phyloP scores from a whole-genome alignment of 345 rosid species.

The Rhodomyrtus tomentosa region DNA sequence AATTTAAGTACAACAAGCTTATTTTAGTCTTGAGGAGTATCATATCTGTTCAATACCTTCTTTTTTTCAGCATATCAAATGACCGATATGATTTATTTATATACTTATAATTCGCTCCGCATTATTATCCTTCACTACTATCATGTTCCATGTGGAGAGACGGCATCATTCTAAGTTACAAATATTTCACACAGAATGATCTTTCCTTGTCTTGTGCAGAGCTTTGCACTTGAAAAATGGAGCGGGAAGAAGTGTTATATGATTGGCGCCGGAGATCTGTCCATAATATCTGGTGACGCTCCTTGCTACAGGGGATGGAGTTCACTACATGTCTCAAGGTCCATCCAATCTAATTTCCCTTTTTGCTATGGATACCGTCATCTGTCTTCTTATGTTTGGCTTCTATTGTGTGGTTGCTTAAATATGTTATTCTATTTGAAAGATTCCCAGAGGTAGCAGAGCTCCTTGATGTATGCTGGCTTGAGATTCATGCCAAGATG shows the following conservation, averaged over 20 bases:
- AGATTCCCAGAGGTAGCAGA: constrained; percentile 35
- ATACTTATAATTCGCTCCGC: too few species aligned
- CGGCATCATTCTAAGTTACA: too few species aligned
- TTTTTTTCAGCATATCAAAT: too few species aligned
- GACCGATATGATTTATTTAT: too few species aligned
- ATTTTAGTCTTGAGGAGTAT: neutral
- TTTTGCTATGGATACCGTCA: neutral
- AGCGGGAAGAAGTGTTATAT: constrained; percentile 26
- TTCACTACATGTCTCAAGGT: constrained; percentile 10
- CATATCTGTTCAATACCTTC: neutral
- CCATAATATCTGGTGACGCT: constrained; percentile 15
- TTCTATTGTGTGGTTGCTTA: too few species aligned
- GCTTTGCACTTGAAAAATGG: constrained; percentile 17
- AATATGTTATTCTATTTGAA: neutral
- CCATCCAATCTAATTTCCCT: neutral
- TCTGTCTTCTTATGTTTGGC: neutral
- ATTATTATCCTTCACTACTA: too few species aligned
- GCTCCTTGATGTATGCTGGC: constrained; percentile 38
- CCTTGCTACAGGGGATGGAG: constrained; percentile 16
- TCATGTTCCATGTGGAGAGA: too few species aligned
- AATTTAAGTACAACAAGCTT: neutral
- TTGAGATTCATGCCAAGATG: constrained; percentile 35
- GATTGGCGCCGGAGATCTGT: constrained; percentile 15
- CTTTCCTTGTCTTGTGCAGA: neutral
- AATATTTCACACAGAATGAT: too few species aligned